Evolutionary conservation across 148 eudicot species (phyloP), one percentile per base, ranked within the genome.

Genomic region (Spergularia marina): DNA sequence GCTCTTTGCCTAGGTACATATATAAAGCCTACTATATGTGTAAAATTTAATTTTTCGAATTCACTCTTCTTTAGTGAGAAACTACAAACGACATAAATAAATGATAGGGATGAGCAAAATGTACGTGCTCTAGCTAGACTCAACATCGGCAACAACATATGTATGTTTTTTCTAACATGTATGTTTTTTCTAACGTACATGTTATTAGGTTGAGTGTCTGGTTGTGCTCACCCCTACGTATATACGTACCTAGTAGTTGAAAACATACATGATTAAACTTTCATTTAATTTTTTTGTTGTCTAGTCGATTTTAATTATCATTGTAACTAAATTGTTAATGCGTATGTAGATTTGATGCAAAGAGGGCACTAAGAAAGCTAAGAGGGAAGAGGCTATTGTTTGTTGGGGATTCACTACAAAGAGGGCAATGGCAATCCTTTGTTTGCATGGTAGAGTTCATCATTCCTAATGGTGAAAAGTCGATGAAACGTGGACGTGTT

Each of bases 361-460:
- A 78, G 64, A 47, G 79, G 80, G 97, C 90, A 0, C 77, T 92
- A n/a, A 78, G 79, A 54, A 92, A 85, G 79, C 79, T 95, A 63
- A 76, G 80, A 73, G 99, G 99, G 65, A 95, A 95, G 85, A 92
- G 97, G 73, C 81, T 95, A 18, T 78, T 95, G 94, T 95, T 95
- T 75, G 94, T 92, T 49, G 99, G 99, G 44, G 99, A 95, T 75
- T 95, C 99, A 44, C 76, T 95, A 52, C 91, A 90, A 71, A 84
- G 97, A 88, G 89, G 88, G 23, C 99, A 95, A 75, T 95, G 99
- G 99, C 89, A 90, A 72, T 92, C 99, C 36, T 92, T 95, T 78
- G 92, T 95, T 72, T 95, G 99, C 74, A 20, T 92, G 17, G 89
- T 95, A 21, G 88, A 92, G 17, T 86, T 83, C 15, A 77, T 87